Evolutionary conservation across 805 yeast species (phyloP), one percentile per base, ranked within the genome.

Genomic region (Saccharomycopsis olivae): DNA sequence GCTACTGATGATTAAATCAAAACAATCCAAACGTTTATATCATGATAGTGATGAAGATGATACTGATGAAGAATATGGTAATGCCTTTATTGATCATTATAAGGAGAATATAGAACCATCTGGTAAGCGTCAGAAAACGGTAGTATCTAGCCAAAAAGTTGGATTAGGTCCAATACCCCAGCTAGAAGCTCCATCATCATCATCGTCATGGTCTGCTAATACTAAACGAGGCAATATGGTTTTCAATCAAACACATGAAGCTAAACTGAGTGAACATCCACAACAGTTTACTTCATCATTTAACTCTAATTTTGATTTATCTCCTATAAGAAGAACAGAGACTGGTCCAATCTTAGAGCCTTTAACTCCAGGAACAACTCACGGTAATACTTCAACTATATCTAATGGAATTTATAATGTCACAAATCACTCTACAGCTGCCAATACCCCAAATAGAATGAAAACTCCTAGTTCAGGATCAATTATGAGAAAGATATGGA

Each of bases 301-400:
- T 56, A 75, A 79, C 53, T 74, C 81, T 50, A 71, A 66, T 48
- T 67, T 77, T 47, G 84, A 78, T 51, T 55, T 78, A 16, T 73
- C 78, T 18, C 85, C 85, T 6, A 52, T 74, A 33, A 64, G 73
- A 46, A 61, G 69, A 4, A 64, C 66, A 41, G 79, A 73, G 42
- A 71, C 80, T 3, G 84, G 83, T 1, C 83, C 84, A 4, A 44
- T 44, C 23, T 57, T 77, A 32, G 41, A 37, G 23, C 44, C 41
- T 13, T 59, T 77, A 36, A 82, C 75, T 54, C 83, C 85, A 11
- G 46, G 43, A 4, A 36, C 29, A 19, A 17, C 18, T 29, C 21
- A 29, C 13, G 20, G 13, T 17, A 36, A 24, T 17, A 17, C 23
- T n/a, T 17, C 21, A 21, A 35, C 16, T 11, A 29, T 17, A 14